Evolutionary conservation across 305 asterid genomes (phyloP).

Genomic region (Fraxinus ornus): DNA sequence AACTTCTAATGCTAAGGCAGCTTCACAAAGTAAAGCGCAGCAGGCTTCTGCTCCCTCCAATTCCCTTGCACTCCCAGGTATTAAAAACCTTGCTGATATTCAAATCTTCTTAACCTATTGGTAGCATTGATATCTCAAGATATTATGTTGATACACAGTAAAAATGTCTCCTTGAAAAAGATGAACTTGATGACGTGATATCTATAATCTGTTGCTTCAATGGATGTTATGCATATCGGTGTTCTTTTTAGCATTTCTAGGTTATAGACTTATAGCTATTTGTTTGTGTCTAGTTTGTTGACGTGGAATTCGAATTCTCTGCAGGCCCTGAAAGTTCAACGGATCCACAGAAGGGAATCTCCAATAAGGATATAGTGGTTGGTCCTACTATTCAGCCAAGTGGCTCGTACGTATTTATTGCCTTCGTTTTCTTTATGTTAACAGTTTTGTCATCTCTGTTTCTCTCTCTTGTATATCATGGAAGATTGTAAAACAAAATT

Average conservation of each 20-base stretch:
- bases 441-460: not conserved
- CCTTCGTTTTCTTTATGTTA: constrained; percentile 13
- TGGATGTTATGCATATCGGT: not conserved
- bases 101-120: not conserved
- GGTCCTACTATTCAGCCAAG: constrained; percentile 61
- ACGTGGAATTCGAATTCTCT: constrained; percentile 22
- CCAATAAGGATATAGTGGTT: constrained; percentile 51
- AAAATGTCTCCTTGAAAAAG: constrained; percentile 6
- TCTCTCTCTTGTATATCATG: constrained; percentile 7
- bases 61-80: constrained; percentile 88
- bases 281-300: constrained; percentile 14
- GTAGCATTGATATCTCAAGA: constrained; percentile 8
- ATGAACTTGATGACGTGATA: constrained; percentile 10
- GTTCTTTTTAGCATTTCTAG: no score
- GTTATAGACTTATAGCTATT: not conserved
- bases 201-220: not conserved
- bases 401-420: constrained; percentile 46
- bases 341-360: constrained; percentile 44
- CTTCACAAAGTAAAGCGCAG: constrained; percentile 47
- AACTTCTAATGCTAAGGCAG: constrained; percentile 28
- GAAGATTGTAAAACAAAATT: not conserved
- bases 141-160: not conserved
- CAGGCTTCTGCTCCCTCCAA: constrained; percentile 49
- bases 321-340: constrained; percentile 75
- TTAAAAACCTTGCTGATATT: not conserved